These are phyloP conservation scores for Rhodotorula sp. DNA, from an alignment of 1,284 basidiomycete genomes.

Conservation along the genomic window DNA sequence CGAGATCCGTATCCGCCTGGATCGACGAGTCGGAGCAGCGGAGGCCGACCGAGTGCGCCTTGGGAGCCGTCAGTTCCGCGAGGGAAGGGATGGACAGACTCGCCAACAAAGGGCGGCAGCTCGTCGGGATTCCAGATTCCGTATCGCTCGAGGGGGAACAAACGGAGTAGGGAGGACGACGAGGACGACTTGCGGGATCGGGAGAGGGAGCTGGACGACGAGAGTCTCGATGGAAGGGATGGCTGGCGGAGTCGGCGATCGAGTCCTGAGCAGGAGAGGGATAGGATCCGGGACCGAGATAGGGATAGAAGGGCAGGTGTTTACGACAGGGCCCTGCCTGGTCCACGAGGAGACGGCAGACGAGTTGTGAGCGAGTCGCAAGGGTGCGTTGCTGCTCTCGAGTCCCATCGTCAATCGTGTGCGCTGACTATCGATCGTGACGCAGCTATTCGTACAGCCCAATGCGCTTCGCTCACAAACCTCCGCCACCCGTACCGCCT, in stretches of 20 bases:
- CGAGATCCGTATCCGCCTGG: background rate
- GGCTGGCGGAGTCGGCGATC: background rate
- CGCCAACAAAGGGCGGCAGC: background rate
- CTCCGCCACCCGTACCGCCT: background rate
- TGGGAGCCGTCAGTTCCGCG: background rate
- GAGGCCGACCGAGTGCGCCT: background rate
- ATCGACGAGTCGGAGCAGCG: background rate
- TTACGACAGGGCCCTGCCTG: background rate
- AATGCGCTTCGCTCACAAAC: background rate
- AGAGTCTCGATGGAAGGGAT: background rate
- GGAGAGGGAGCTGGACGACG: background rate
- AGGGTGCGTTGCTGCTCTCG: background rate
- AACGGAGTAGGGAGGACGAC: constrained; percentile 8
- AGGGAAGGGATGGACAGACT: background rate
- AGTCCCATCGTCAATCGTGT: background rate
- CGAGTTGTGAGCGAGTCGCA: background rate
- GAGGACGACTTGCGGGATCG: background rate
- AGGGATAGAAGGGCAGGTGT: background rate
- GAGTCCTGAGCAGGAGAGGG: constrained; percentile 8
- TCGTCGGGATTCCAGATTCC: constrained; percentile 17
- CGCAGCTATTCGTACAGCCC: background rate
- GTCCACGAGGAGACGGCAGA: background rate
- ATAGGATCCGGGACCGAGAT: background rate
- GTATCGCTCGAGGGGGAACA: constrained; percentile 13
- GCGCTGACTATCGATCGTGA: background rate